Percentiles rank a stretch among this genome's conserved stretches.
phyloP scores from a whole-genome alignment of 345 rosid species.

The Lepidium sativum region DNA sequence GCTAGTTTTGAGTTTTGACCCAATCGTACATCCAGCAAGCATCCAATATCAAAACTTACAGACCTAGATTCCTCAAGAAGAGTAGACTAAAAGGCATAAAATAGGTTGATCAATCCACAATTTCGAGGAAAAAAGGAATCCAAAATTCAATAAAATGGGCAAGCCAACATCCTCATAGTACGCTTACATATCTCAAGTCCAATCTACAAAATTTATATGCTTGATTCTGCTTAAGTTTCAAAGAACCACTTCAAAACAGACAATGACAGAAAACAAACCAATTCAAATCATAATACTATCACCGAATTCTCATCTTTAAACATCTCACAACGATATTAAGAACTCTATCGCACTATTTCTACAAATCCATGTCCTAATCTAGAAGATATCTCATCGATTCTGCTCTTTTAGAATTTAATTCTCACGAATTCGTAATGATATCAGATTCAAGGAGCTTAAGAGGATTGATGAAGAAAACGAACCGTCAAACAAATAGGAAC shows the following conservation, averaged over 20 bases:
- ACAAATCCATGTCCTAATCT: not conserved
- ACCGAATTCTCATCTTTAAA: not conserved
- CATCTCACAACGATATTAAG: not conserved
- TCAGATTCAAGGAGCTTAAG: not conserved
- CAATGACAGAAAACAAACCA: not conserved
- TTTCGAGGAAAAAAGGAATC: too few species aligned
- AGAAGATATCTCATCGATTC: not conserved
- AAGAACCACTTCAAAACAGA: not conserved
- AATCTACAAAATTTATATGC: not conserved
- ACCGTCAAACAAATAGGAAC: slow-evolving; percentile 89
- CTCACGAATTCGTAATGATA: not conserved
- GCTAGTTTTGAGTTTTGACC: too few species aligned
- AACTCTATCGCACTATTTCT: not conserved
- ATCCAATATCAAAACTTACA: too few species aligned
- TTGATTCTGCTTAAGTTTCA: not conserved
- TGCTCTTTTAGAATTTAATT: not conserved
- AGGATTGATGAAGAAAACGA: slow-evolving; percentile 1
- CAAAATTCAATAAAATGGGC: too few species aligned
- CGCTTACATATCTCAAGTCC: too few species aligned
- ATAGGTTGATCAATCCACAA: too few species aligned
- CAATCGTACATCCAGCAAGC: too few species aligned
- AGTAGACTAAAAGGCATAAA: too few species aligned
- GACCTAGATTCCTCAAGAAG: too few species aligned
- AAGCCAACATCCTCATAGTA: too few species aligned
- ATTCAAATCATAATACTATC: not conserved